Percentiles rank a stretch among this genome's conserved stretches.
phyloP scores from a whole-genome alignment of 495 filamentous ascomycete genomes.

The Amphirosellinia nigrospora region DNA sequence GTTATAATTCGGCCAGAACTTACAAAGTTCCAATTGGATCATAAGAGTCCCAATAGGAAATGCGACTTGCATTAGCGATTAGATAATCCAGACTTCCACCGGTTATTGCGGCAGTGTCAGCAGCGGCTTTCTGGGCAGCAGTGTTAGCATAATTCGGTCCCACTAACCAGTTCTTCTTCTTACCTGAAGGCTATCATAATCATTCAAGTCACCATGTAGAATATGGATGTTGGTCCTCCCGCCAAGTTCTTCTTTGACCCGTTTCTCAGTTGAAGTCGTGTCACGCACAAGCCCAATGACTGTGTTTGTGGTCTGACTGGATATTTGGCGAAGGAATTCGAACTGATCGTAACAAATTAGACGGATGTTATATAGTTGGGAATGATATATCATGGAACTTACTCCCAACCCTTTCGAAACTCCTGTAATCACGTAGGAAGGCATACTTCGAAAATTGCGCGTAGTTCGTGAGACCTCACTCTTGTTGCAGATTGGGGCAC shows the following conservation, averaged over 20 bases:
- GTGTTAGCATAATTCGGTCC: not conserved
- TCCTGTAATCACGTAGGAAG: constrained; percentile 45
- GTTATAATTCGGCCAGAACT: not conserved
- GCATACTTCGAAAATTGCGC: too few species aligned
- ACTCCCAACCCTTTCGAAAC: constrained; percentile 44
- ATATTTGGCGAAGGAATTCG: constrained; percentile 44
- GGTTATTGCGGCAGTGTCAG: constrained; percentile 41
- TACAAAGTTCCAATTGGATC: constrained; percentile 34
- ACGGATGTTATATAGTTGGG: not conserved
- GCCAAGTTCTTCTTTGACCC: constrained; percentile 38
- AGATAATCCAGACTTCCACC: constrained; percentile 58
- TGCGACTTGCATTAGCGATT: constrained; percentile 56
- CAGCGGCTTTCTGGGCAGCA: constrained; percentile 32
- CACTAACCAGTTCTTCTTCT: too few species aligned
- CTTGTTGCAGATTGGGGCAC: not conserved
- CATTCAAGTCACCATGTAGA: constrained; percentile 52
- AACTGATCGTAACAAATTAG: constrained; percentile 29
- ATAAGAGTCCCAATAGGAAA: constrained; percentile 27
- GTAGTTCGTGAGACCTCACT: too few species aligned
- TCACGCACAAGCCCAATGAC: constrained; percentile 48
- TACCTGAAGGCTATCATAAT: constrained; percentile 47
- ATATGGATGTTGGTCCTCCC: constrained; percentile 51
- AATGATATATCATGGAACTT: constrained; percentile 20
- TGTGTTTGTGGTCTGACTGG: constrained; percentile 32
- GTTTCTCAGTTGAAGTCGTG: constrained; percentile 38